Evolutionary conservation across 1,139 yeast species (phyloP).

Genomic region (Diutina rugosa): DNA sequence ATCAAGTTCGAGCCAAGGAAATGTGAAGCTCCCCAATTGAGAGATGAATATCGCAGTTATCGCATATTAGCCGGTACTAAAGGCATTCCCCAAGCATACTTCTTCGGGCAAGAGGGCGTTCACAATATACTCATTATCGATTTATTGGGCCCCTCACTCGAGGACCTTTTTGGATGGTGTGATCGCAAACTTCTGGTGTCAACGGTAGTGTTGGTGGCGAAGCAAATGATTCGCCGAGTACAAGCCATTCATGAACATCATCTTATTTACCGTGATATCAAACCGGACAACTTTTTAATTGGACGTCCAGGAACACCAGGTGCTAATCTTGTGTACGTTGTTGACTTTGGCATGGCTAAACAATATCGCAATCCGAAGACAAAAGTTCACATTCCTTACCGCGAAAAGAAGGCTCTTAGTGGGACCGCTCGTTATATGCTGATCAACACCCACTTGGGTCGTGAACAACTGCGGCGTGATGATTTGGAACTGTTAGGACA

Average conservation of each 20-base stretch:
- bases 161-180: conserved; percentile 76
- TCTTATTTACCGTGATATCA: background rate
- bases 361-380: conserved; percentile 52
- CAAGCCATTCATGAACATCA: background rate
- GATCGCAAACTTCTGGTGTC: conserved; percentile 55
- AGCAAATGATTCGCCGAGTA: conserved; percentile 1
- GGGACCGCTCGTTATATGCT: conserved; percentile 61
- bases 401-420: conserved; percentile 49
- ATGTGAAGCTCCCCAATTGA: conserved; percentile 68
- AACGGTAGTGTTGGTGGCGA: conserved; percentile 43
- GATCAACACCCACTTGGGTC: conserved; percentile 49
- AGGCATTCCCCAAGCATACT: conserved; percentile 66
- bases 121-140: conserved; percentile 67
- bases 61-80: conserved; percentile 46
- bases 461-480: conserved; percentile 48
- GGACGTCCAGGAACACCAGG: conserved; percentile 16
- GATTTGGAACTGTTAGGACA: conserved; percentile 54
- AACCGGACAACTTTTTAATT: background rate
- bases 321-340: background rate
- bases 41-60: conserved; percentile 69
- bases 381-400: conserved; percentile 45
- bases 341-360: conserved; percentile 50
- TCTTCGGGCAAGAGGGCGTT: conserved; percentile 71
- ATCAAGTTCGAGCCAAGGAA: conserved; percentile 72
- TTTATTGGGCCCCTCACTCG: conserved; percentile 63